Evolutionary conservation across 148 eudicot species (phyloP), one percentile per base, ranked within the genome.

Genomic region (Rhododendron molle): DNA sequence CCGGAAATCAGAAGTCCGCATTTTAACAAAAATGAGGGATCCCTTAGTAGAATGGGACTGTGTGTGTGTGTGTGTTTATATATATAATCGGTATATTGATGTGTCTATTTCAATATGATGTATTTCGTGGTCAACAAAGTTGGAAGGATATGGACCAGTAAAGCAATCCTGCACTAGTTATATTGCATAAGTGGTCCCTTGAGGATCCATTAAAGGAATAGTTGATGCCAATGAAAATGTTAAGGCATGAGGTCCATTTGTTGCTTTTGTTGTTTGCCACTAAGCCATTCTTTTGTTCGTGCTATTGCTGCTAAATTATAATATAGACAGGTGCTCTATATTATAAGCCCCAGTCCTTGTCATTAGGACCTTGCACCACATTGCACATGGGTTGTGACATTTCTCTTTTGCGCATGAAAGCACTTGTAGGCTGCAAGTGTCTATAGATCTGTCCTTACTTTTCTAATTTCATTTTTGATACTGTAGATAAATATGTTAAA

Each of bases 251-350:
- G 58, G 40, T 43, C 83, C 76, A 43, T 49, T 65, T 69, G 2
- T 77, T 47, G 4, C 76, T 78, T 8, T 21, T 84, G 46, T 85
- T 85, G 83, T 82, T 88, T 38, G 85, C 87, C 87, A 81, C 60
- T 87, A 47, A 2, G 15, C 32, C 54, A n/a, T 40, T 56, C 10
- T 81, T 76, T 81, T 76, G 16, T 46, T 76, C 9, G 7, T 56
- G 23, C 0, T 5, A 23, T 71, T 83, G 40, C 62, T 69, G 6
- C 62, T 83, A 34, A 80, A 72, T 38, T 81, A 43, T 74, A 26
- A 0, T n/a, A 38, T 74, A 46, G 49, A 38, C 21, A 12, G 3
- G 58, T 60, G 52, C 40, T 76, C 86, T 52, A 36, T 28, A 30
- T 40, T 40, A 40, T 40, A 40, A 40, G 23, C 76, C 81, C 81